Conservation (phyloP, 805 yeast species). For the Schwanniomyces occidentalis region DNA sequence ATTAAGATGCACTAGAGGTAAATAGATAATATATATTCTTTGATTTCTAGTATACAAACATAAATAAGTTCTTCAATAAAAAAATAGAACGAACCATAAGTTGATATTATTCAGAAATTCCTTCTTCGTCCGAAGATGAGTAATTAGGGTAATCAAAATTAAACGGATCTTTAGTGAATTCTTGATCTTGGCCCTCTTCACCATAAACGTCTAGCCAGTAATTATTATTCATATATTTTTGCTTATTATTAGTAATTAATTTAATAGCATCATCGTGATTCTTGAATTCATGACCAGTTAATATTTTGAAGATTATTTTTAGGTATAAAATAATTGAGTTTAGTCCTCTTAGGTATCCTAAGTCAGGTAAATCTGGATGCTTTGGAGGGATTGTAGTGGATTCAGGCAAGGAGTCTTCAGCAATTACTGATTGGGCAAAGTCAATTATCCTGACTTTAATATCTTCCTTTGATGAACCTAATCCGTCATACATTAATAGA, state of each 20-base stretch:
- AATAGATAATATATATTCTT: no score
- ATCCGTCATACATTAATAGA: conserved; percentile 85
- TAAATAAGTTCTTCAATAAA: no score
- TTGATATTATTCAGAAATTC: conserved; percentile 22
- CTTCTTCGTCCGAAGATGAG: conserved; percentile 19
- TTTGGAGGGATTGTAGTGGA: conserved; percentile 61
- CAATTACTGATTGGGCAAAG: conserved; percentile 89
- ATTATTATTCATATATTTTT: conserved; percentile 11
- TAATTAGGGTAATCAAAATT: conserved; percentile 19
- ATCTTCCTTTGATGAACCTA: conserved; percentile 13
- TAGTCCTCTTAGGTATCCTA: conserved; percentile 84
- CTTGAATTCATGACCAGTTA: conserved; percentile 39
- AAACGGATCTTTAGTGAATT: conserved; percentile 19
- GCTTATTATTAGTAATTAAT: conserved; percentile 12
- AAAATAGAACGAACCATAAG: no score
- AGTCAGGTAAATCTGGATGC: conserved; percentile 63
- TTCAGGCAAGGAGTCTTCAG: conserved; percentile 39
- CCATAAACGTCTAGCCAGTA: conserved; percentile 21
- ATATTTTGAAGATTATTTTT: conserved; percentile 53
- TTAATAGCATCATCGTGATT: conserved; percentile 8
- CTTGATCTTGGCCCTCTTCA: conserved; percentile 8
- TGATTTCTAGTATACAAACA: no score
- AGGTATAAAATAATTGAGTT: conserved; percentile 70
- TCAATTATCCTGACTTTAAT: conserved; percentile 77
- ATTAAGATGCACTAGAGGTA: no score